These are phyloP conservation scores for Colletotrichum karsti DNA, from an alignment of 2,329 filamentous ascomycete genomes.

Conservation along the genomic window DNA sequence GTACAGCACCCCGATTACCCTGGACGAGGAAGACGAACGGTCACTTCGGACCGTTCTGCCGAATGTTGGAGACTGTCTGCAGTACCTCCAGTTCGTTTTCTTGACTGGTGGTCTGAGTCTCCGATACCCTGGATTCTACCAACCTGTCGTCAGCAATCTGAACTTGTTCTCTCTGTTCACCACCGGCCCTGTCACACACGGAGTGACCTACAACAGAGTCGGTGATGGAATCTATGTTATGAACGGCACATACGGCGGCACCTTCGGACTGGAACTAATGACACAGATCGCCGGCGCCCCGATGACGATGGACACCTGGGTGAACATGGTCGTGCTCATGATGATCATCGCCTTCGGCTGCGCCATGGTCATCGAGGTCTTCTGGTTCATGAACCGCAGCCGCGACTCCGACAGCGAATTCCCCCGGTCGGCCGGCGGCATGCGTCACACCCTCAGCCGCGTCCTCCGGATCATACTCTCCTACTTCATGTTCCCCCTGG, in stretches of 20 bases:
- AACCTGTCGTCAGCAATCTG: slow-evolving; percentile 72
- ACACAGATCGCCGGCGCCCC: slow-evolving; percentile 74
- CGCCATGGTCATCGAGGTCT: slow-evolving; percentile 60
- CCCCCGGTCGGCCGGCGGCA: not conserved
- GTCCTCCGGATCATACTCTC: slow-evolving; percentile 76
- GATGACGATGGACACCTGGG: slow-evolving; percentile 71
- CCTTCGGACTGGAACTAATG: slow-evolving; percentile 69
- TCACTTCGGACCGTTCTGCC: slow-evolving; percentile 27
- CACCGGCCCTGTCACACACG: slow-evolving; percentile 37
- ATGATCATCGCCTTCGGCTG: slow-evolving; percentile 62
- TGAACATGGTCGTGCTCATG: slow-evolving; percentile 73
- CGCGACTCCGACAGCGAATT: slow-evolving; percentile 51
- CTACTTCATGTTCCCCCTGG: slow-evolving; percentile 77
- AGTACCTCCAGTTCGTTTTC: slow-evolving; percentile 80
- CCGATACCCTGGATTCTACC: slow-evolving; percentile 77
- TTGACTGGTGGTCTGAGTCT: slow-evolving; percentile 75
- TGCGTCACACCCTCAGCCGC: slow-evolving; percentile 45
- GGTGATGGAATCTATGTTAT: slow-evolving; percentile 70
- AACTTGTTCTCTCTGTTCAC: slow-evolving; percentile 77
- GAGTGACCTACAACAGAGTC: slow-evolving; percentile 36
- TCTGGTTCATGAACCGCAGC: slow-evolving; percentile 41
- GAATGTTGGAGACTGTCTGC: slow-evolving; percentile 63
- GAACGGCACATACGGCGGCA: slow-evolving; percentile 68
- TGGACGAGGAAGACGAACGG: slow-evolving; percentile 1
- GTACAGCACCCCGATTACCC: slow-evolving; percentile 1